Evolutionary conservation across 164 flowering plant genomes (phyloP), one percentile per base, ranked within the genome.

Genomic region (Chimonanthus salicifolius): DNA sequence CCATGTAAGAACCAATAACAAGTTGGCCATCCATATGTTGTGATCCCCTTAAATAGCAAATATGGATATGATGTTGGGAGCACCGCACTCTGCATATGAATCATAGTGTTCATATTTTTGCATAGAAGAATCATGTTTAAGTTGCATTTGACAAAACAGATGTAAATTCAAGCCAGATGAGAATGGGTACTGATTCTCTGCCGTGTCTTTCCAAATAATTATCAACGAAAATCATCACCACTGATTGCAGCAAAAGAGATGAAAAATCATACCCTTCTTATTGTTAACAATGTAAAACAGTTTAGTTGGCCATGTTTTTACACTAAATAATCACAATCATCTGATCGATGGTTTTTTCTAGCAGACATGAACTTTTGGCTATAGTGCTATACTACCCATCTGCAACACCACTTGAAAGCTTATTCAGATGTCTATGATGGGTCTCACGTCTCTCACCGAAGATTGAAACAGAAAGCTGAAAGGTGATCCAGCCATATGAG

Each of bases 21-120:
- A 47, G 50, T 47, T 58, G 88, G 92, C 85, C 87, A 84, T 64
- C 83, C 83, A 70, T 82, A 85, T 2, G 87, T 83, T 10, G 51
- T 7, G 62, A 88, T 79, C 64, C 88, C 88, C 76, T 88, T 85
- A 73, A 83, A 88, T 20, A 84, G n/a, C 73, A 87, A 72, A 71
- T 49, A 65, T 4, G 88, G 87, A 75, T 81, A 88, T 51, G 89
- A 77, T 4, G 76, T 75, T 49, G 89, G 88, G 72, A 87, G 73
- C 43, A 88, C 84, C 13, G 86, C 92, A 70, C 75, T 83, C 89
- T 88, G 75, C 69, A 72, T 18, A 73, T 54, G 16, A n/a, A 64
- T 48, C 49, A 45, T 15, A 33, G 13, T 8, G 16, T 44, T 66
- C 0, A 33, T 33, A 33, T 33, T 33, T 33, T 33, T 33, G 33